Percentiles rank a stretch among this genome's conserved stretches.
Conservation (phyloP, 176 grass and related monocot species). For the Phragmites australis region DNA sequence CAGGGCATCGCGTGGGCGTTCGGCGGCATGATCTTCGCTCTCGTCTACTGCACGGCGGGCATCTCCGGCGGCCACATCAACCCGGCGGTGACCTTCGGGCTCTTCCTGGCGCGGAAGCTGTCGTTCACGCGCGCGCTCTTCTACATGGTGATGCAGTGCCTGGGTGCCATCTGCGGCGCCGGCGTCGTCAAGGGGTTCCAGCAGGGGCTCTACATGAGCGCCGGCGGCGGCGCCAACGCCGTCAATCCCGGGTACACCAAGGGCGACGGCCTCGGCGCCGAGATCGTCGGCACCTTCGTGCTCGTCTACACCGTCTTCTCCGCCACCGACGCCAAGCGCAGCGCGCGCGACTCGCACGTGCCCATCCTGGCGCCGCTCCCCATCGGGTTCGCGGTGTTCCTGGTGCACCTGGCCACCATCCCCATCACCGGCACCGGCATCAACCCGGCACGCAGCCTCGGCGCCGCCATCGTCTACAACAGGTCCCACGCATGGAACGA, state of each 20-base stretch:
- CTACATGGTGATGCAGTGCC: constrained; percentile 90
- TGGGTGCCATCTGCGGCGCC: constrained; percentile 86
- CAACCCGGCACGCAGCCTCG: constrained; percentile 81
- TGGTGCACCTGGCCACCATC: constrained; percentile 91
- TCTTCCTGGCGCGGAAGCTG: constrained; percentile 75
- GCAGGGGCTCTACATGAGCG: constrained; percentile 47
- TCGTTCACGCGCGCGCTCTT: constrained; percentile 64
- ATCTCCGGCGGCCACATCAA: constrained; percentile 96
- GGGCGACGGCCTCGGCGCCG: constrained; percentile 64
- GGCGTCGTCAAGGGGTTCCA: constrained; percentile 77
- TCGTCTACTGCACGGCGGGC: constrained; percentile 91
- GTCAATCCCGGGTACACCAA: constrained; percentile 66
- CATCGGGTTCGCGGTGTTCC: constrained; percentile 88
- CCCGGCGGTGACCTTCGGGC: constrained; percentile 87
- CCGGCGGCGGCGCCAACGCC: constrained; percentile 72
- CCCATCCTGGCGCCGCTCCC: constrained; percentile 82
- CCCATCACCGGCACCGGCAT: constrained; percentile 94
- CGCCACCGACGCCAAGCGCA: constrained; percentile 88
- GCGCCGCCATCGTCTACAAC: constrained; percentile 89
- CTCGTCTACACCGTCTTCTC: constrained; percentile 91
- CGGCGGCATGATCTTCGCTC: constrained; percentile 91
- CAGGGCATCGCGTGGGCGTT: constrained; percentile 93
- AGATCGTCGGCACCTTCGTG: constrained; percentile 84
- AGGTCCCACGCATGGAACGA: constrained; percentile 65
- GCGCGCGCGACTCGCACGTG: constrained; percentile 79